Percentiles rank a stretch among this genome's conserved stretches.
phyloP scores from a whole-genome alignment of 805 yeast genomes.

The Komagataella phaffii region DNA sequence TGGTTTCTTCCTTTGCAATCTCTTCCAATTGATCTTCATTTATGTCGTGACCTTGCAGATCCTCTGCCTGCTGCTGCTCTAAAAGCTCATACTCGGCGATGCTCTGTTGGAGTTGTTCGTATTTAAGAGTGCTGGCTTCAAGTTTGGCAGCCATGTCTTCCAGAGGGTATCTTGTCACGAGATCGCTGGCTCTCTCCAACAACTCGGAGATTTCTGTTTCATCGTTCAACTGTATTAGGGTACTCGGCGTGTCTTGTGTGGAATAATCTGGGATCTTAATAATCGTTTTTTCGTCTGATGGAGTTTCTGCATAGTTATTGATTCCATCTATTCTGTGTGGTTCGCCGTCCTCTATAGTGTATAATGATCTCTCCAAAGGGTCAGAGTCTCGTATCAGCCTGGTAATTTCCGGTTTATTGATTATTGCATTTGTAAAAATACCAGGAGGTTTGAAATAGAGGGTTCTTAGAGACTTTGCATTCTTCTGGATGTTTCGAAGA shows the following conservation, averaged over 20 bases:
- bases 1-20: not conserved
- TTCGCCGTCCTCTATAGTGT: constrained; percentile 24
- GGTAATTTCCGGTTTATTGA: constrained; percentile 37
- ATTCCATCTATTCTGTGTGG: constrained; percentile 41
- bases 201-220: constrained; percentile 26
- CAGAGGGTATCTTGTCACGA: constrained; percentile 22
- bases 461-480: constrained; percentile 24
- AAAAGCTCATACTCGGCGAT: constrained; percentile 27
- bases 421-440: constrained; percentile 50
- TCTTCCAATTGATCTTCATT: not conserved
- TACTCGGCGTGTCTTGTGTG: constrained; percentile 13
- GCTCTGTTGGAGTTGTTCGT: constrained; percentile 21
- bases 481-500: constrained; percentile 21
- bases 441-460: constrained; percentile 44
- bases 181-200: constrained; percentile 25
- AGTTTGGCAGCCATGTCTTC: constrained; percentile 20
- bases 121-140: constrained; percentile 16
- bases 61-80: constrained; percentile 23
- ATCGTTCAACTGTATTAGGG: constrained; percentile 17
- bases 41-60: not conserved
- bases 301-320: constrained; percentile 17
- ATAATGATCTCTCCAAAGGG: constrained; percentile 34
- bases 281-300: constrained; percentile 1
- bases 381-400: constrained; percentile 48
- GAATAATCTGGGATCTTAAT: constrained; percentile 2